A percentile compares a stretch with the other conserved stretches of the same genome.
Evolutionary conservation across 345 rosid genomes (phyloP).

Genomic region (Clarkia xantiana): DNA sequence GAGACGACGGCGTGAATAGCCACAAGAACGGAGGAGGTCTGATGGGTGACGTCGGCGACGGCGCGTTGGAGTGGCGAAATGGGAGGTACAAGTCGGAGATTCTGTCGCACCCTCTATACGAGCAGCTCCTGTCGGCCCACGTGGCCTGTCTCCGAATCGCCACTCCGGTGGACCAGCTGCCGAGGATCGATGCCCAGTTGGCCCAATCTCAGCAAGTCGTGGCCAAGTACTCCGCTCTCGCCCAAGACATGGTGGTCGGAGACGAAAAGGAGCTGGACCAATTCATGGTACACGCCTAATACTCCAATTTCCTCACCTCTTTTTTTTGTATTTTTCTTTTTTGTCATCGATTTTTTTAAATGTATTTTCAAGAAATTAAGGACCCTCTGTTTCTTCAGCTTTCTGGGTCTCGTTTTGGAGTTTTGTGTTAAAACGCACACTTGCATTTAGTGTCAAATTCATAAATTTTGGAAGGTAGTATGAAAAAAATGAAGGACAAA

Average conservation of each 20-base stretch:
- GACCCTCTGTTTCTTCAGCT: no score
- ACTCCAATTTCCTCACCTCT: neutral
- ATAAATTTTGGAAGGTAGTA: no score
- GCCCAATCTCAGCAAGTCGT: conserved; percentile 93
- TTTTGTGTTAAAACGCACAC: no score
- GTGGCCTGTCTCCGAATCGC: conserved; percentile 85
- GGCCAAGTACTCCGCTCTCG: conserved; percentile 65
- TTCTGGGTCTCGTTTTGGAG: no score
- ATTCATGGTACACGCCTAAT: conserved; percentile 57
- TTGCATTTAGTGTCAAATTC: no score
- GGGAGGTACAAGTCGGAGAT: conserved; percentile 85
- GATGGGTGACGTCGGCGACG: conserved; percentile 24
- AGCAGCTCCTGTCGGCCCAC: conserved; percentile 87
- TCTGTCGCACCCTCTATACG: conserved; percentile 76
- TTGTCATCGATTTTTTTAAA: no score
- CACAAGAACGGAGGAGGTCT: conserved; percentile 24
- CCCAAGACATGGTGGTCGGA: conserved; percentile 35
- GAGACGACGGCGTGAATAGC: conserved; percentile 14
- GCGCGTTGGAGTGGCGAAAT: conserved; percentile 59
- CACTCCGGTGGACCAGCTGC: conserved; percentile 90
- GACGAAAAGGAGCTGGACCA: conserved; percentile 97
- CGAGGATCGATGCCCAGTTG: conserved; percentile 91
- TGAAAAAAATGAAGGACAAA: no score
- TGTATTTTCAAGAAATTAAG: no score
- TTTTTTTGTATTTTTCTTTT: no score